Conservation (phyloP, 139 green algal species). For the Chlamydomonas asymmetrica region DNA sequence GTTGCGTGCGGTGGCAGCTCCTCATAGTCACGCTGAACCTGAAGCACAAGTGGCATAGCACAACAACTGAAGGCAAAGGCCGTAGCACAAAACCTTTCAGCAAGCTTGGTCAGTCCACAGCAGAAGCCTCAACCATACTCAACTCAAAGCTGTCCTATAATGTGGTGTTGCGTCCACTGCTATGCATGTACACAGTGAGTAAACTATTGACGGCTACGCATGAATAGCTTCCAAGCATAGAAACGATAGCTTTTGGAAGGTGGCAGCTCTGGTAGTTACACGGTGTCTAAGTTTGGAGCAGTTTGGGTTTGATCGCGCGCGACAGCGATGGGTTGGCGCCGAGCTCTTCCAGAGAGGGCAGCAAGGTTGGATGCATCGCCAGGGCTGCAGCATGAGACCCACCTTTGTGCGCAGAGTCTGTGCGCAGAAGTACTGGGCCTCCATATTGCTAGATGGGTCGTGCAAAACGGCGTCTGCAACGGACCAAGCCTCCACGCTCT, state of each 20-base stretch:
- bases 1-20: conserved; percentile 74
- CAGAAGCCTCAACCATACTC: neutral
- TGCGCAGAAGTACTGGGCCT: conserved; percentile 86
- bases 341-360: neutral
- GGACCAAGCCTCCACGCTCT: conserved; percentile 68
- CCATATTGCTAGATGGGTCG: conserved; percentile 55
- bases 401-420: conserved; percentile 93
- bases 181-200: too few species aligned
- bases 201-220: too few species aligned
- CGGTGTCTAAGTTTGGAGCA: too few species aligned
- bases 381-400: neutral
- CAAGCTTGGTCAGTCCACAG: neutral
- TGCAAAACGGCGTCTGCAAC: conserved; percentile 78
- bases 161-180: neutral
- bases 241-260: too few species aligned
- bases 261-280: too few species aligned
- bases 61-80: neutral
- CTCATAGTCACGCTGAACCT: conserved; percentile 90
- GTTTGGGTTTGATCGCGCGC: too few species aligned
- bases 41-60: too few species aligned
- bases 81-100: too few species aligned
- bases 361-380: neutral
- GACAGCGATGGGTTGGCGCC: too few species aligned
- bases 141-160: neutral
- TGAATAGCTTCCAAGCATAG: too few species aligned